Conservation (phyloP, 352 stramenopile species). For the Chrysophaeum taylorii region DNA sequence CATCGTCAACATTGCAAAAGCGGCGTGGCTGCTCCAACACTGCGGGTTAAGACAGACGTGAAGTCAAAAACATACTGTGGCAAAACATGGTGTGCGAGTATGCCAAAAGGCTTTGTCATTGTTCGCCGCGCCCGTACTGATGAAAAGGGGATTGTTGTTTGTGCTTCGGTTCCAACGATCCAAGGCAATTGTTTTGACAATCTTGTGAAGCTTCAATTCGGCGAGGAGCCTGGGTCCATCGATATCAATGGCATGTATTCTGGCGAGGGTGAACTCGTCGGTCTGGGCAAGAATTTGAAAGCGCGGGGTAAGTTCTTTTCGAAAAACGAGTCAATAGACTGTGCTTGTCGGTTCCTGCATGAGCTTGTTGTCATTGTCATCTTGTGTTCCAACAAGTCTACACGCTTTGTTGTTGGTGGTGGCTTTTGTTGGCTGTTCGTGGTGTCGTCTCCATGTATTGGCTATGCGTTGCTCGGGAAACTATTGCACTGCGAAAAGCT, state of each 20-base stretch:
- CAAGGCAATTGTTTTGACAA: slow-evolving; percentile 67
- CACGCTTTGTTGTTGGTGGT: too few relatives aligned
- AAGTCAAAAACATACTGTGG: not conserved
- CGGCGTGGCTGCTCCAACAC: too few relatives aligned
- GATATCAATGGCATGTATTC: slow-evolving; percentile 87
- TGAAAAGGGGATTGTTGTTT: not conserved
- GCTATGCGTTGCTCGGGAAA: too few relatives aligned
- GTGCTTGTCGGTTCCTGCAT: too few relatives aligned
- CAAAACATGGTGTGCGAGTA: not conserved
- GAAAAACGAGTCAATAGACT: slow-evolving; percentile 60
- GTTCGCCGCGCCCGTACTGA: not conserved
- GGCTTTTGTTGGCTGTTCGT: too few relatives aligned
- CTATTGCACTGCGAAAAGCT: too few relatives aligned
- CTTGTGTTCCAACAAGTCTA: too few relatives aligned
- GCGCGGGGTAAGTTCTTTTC: slow-evolving; percentile 57
- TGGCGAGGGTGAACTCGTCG: slow-evolving; percentile 68
- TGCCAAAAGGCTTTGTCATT: not conserved
- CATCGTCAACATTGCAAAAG: too few relatives aligned
- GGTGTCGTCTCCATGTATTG: too few relatives aligned
- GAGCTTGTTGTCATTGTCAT: too few relatives aligned
- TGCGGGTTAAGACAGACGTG: not conserved
- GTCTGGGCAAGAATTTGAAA: slow-evolving; percentile 78
- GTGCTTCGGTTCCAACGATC: not conserved
- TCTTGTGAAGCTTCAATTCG: slow-evolving; percentile 41
- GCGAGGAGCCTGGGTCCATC: slow-evolving; percentile 38